Conservation (phyloP, 2,329 filamentous ascomycete genomes). For the Tolypocladium paradoxum region DNA sequence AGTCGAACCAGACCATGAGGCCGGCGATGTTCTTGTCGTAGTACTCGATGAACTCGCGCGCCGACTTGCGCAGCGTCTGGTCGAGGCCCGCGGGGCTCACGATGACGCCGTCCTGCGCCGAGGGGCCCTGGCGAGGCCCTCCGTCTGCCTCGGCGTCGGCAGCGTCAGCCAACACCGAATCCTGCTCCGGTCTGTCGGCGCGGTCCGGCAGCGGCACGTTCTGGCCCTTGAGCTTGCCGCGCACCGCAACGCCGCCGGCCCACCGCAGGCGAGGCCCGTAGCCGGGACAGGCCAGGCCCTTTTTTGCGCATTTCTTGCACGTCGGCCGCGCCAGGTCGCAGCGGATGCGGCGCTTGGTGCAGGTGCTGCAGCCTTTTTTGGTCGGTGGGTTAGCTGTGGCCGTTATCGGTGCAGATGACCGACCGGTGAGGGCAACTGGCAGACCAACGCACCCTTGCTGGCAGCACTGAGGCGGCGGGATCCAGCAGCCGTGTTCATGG, state of each 20-base stretch:
- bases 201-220: slow-evolving; percentile 6
- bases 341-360: slow-evolving; percentile 16
- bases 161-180: neutral
- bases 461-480: neutral
- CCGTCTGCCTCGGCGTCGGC: neutral
- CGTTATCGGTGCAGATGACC: neutral
- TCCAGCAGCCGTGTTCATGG: neutral
- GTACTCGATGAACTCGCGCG: slow-evolving; percentile 15
- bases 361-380: slow-evolving; percentile 13
- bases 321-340: slow-evolving; percentile 14
- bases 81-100: slow-evolving; percentile 3
- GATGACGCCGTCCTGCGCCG: neutral
- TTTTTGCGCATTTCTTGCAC: slow-evolving; percentile 17
- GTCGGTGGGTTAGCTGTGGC: neutral
- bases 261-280: slow-evolving; percentile 16
- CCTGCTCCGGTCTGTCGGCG: neutral
- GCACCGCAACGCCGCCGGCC: slow-evolving; percentile 16
- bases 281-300: slow-evolving; percentile 16
- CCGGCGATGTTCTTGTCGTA: slow-evolving; percentile 17
- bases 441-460: neutral
- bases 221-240: slow-evolving; percentile 13
- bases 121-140: neutral
- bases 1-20: slow-evolving; percentile 21
- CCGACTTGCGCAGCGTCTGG: slow-evolving; percentile 8
- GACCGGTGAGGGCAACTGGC: neutral